Evolutionary conservation across 768 basidiomycete genomes (phyloP), one percentile per base, ranked within the genome.

Genomic region (Lactarius vividus): DNA sequence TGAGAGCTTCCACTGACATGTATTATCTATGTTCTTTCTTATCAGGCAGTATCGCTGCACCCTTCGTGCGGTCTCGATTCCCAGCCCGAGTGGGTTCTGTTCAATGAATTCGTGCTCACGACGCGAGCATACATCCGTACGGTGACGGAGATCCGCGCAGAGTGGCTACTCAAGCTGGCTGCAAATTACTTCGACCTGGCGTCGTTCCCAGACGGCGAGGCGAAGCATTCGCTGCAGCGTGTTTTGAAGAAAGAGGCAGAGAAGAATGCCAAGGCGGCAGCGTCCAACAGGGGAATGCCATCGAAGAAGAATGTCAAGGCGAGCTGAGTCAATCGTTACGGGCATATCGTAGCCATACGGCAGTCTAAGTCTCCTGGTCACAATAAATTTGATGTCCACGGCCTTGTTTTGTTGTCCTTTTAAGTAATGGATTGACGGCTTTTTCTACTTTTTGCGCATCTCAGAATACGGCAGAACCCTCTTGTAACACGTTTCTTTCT

Each of bases 21-120:
- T 28, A 10, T 53, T 26, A 23, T 1, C 18, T 35, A 18, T 33
- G 6, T 26, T 49, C 11, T 9, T 18, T 59, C 62, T 23, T 40
- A 20, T 73, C 46, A 85, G 85, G 82, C 88, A 40, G 92, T 93
- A 7, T 80, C 79, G 1, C 77, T 95, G n/a, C 95, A 98, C 74
- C 91, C 95, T 9, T 91, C 89, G 28, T 96, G 92, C 67, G 94
- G 94, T 35, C 78, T 97, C 56, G 91, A 94, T 68, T 85, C 85
- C 13, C 88, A 88, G 64, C 95, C 95, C 2, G 93, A 95, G 71
- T 96, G 93, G 94, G 92, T 95, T 4, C 74, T 92, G 9, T 95
- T 91, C 81, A 94, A 96, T 72, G 95, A 96, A 77, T 99, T 98
- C 71, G 94, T 98, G 11, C 77, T 98, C 70, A 98, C 96, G 8